Evolutionary conservation across 495 filamentous ascomycete genomes (phyloP).

Genomic region (Talaromyces nanjingensis): DNA sequence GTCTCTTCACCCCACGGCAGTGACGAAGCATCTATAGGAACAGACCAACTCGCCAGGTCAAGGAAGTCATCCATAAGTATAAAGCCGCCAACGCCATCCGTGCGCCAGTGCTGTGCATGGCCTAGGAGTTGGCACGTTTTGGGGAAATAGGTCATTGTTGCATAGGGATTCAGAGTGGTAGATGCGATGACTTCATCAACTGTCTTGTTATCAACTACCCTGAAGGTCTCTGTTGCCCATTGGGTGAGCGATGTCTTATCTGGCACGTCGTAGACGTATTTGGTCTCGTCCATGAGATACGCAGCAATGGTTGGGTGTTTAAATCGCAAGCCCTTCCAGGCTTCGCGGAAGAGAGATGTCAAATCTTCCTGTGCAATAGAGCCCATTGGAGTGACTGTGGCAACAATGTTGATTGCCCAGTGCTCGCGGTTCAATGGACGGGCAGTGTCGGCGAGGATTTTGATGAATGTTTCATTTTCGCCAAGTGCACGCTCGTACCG

Average conservation of each 20-base stretch:
- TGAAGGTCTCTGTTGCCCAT: conserved; percentile 22
- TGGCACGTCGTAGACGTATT: conserved; percentile 19
- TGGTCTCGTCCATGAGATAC: conserved; percentile 13
- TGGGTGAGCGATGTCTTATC: conserved; percentile 12
- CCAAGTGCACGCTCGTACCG: conserved; percentile 11
- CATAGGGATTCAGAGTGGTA: conserved; percentile 14
- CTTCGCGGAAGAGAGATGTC: conserved; percentile 14
- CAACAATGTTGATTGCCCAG: conserved; percentile 19
- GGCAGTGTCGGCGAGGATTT: conserved; percentile 14
- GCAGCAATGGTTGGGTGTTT: conserved; percentile 24
- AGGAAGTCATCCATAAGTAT: conserved; percentile 19
- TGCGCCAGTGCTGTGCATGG: conserved; percentile 21
- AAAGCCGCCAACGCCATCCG: conserved; percentile 10
- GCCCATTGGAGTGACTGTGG: conserved; percentile 14
- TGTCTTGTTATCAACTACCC: conserved; percentile 14
- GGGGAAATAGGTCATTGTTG: conserved; percentile 17
- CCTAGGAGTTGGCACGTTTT: conserved; percentile 14
- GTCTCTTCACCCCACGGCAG: conserved; percentile 25
- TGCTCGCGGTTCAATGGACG: conserved; percentile 16
- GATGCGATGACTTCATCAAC: conserved; percentile 17
- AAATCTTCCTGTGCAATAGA: conserved; percentile 5
- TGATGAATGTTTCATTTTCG: conserved; percentile 20
- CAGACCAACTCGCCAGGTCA: conserved; percentile 5
- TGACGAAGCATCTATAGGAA: background rate
- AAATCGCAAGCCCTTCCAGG: conserved; percentile 26